These are phyloP conservation scores for Colletotrichum brevisporum DNA, from an alignment of 2,329 filamentous ascomycete genomes.

Conservation along the genomic window DNA sequence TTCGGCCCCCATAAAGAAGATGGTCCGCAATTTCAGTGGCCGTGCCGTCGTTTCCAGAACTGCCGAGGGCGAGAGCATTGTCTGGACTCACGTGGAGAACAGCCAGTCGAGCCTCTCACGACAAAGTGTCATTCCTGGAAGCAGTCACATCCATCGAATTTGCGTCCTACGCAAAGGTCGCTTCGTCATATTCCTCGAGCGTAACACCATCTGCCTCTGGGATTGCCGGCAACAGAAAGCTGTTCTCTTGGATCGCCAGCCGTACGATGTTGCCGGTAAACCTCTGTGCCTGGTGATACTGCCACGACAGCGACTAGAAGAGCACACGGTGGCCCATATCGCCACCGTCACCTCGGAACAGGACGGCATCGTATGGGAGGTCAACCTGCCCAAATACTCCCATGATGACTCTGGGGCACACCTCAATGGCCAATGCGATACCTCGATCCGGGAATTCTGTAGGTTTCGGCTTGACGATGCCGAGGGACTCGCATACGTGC, in stretches of 20 bases:
- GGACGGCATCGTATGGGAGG: slow-evolving; percentile 85
- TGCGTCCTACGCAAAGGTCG: slow-evolving; percentile 82
- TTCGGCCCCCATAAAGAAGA: slow-evolving; percentile 83
- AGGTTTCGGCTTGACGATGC: slow-evolving; percentile 75
- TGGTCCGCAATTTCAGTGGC: slow-evolving; percentile 87
- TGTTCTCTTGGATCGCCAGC: slow-evolving; percentile 68
- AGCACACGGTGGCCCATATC: slow-evolving; percentile 75
- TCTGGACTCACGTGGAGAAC: slow-evolving; percentile 80
- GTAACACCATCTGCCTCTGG: slow-evolving; percentile 81
- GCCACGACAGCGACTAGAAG: slow-evolving; percentile 71
- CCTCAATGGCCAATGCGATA: slow-evolving; percentile 51
- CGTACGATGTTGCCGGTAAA: slow-evolving; percentile 75
- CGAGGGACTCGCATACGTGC: slow-evolving; percentile 74
- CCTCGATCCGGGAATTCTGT: slow-evolving; percentile 75
- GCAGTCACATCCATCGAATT: slow-evolving; percentile 83
- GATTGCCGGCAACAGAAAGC: slow-evolving; percentile 77
- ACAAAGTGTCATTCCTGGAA: slow-evolving; percentile 77
- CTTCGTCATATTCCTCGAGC: slow-evolving; percentile 85
- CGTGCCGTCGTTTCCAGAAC: slow-evolving; percentile 86
- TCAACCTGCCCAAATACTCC: slow-evolving; percentile 70
- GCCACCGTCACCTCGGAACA: slow-evolving; percentile 87
- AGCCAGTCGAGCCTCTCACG: slow-evolving; percentile 70
- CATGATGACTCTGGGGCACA: slow-evolving; percentile 43
- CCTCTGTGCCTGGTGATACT: slow-evolving; percentile 85
- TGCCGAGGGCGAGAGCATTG: slow-evolving; percentile 80